Percentiles rank a stretch among this genome's conserved stretches.
These are phyloP conservation scores for Plantago lanceolata DNA, from an alignment of 305 asterid genomes.

Conservation along the genomic window DNA sequence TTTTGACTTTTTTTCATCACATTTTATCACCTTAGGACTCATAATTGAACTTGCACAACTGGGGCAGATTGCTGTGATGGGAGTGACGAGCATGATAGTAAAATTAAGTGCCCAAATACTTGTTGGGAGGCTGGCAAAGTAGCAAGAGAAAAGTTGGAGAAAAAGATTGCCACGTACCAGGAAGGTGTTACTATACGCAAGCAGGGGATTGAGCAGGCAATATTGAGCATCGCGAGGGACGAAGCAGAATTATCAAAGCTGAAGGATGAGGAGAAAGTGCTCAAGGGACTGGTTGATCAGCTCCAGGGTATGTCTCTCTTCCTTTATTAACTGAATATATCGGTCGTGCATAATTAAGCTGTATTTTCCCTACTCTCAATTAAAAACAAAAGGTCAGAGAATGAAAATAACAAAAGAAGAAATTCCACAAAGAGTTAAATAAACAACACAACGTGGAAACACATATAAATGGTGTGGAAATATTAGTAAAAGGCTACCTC, in stretches of 20 bases:
- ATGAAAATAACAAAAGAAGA: neutral
- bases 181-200: conserved; percentile 71
- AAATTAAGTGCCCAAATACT: conserved; percentile 66
- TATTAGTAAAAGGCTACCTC: too few relatives aligned
- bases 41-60: conserved; percentile 23
- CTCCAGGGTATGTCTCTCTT: conserved; percentile 57
- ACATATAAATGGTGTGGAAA: too few relatives aligned
- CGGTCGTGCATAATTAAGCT: conserved; percentile 14
- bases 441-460: neutral
- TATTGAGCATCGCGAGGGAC: conserved; percentile 55
- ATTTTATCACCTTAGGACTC: conserved; percentile 5
- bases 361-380: neutral
- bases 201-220: conserved; percentile 65
- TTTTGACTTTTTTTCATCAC: neutral
- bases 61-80: conserved; percentile 98
- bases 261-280: conserved; percentile 71
- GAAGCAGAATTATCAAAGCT: conserved; percentile 74
- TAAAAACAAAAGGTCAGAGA: neutral
- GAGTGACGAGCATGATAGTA: conserved; percentile 90
- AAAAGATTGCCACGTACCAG: conserved; percentile 64
- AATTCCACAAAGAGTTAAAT: neutral
- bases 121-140: conserved; percentile 97
- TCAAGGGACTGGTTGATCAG: conserved; percentile 68
- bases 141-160: conserved; percentile 81
- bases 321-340: conserved; percentile 14